Conservation (phyloP, 1,139 yeast genomes). For the Hemisphaericaspora xylanilytica region DNA sequence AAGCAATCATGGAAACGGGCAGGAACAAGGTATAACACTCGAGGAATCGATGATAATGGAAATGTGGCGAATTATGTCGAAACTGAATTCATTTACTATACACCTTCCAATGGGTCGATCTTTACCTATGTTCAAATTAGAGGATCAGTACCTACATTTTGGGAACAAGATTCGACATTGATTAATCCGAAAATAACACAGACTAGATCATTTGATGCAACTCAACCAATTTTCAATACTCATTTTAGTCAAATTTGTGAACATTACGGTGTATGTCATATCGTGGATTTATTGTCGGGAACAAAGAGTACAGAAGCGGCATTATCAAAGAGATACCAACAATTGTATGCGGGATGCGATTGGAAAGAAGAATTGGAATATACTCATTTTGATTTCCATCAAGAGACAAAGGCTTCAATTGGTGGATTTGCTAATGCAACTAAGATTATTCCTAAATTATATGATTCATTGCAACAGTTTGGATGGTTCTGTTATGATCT, state of each 20-base stretch:
- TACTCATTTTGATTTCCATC: constrained; percentile 92
- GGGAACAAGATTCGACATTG: constrained; percentile 94
- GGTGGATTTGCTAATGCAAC: constrained; percentile 87
- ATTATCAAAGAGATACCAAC: constrained; percentile 63
- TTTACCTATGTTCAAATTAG: constrained; percentile 84
- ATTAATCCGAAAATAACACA: constrained; percentile 84
- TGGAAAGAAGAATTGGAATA: constrained; percentile 50
- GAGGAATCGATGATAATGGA: constrained; percentile 96
- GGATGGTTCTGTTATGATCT: constrained; percentile 75
- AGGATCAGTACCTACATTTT: constrained; percentile 94
- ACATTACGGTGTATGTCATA: constrained; percentile 83
- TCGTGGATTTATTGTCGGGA: constrained; percentile 73
- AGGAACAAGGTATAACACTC: constrained; percentile 88
- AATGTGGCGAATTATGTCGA: constrained; percentile 93
- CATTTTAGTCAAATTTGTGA: constrained; percentile 72
- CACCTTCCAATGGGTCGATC: constrained; percentile 42
- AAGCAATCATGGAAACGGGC: constrained; percentile 96
- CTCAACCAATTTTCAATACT: constrained; percentile 82
- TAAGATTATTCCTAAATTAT: constrained; percentile 62
- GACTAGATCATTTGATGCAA: constrained; percentile 86
- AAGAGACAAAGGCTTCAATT: constrained; percentile 67
- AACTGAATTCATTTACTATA: constrained; percentile 74
- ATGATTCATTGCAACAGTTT: constrained; percentile 66
- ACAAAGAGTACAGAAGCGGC: constrained; percentile 76
- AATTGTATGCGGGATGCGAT: constrained; percentile 47